These are phyloP conservation scores for Blastomyces emzantsi DNA, from an alignment of 2,329 filamentous ascomycete species.

Conservation along the genomic window DNA sequence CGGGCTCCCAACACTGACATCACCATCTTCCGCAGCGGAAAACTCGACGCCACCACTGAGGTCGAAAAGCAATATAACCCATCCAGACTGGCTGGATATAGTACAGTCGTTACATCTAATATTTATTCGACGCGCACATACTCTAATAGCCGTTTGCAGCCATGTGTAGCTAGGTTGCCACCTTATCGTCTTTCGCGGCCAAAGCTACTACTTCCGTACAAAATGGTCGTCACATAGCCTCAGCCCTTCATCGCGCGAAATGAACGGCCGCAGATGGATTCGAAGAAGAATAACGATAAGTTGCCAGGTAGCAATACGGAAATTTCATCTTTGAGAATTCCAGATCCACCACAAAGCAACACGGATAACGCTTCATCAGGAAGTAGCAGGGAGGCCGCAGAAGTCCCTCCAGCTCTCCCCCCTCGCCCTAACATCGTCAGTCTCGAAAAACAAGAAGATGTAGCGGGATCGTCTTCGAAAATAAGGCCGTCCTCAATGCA, in stretches of 20 bases:
- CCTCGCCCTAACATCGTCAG: slow-evolving; percentile 35
- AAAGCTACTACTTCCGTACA: neutral
- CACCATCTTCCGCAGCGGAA: neutral
- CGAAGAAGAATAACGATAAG: slow-evolving; percentile 3
- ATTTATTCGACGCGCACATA: neutral
- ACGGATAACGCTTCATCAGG: slow-evolving; percentile 4
- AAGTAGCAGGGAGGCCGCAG: slow-evolving; percentile 22
- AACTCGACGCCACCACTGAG: neutral
- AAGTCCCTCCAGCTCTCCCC: slow-evolving; percentile 38
- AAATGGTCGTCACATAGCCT: neutral
- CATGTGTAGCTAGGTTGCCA: neutral
- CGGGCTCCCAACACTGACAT: neutral
- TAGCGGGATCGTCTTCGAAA: slow-evolving; percentile 24
- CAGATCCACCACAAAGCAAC: neutral
- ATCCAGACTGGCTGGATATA: neutral
- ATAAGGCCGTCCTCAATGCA: slow-evolving; percentile 28
- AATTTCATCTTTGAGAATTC: neutral
- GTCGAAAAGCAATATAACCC: neutral
- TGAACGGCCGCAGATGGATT: slow-evolving; percentile 10
- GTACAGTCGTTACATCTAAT: neutral
- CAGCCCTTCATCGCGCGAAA: slow-evolving; percentile 5
- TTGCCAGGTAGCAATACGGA: neutral
- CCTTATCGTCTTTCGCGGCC: neutral
- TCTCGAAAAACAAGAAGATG: slow-evolving; percentile 28
- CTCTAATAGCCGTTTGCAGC: neutral